A percentile compares a stretch with the other conserved stretches of the same genome.
phyloP scores from a whole-genome alignment of 1,139 yeast genomes.

The Candida pseudocylindracea region DNA sequence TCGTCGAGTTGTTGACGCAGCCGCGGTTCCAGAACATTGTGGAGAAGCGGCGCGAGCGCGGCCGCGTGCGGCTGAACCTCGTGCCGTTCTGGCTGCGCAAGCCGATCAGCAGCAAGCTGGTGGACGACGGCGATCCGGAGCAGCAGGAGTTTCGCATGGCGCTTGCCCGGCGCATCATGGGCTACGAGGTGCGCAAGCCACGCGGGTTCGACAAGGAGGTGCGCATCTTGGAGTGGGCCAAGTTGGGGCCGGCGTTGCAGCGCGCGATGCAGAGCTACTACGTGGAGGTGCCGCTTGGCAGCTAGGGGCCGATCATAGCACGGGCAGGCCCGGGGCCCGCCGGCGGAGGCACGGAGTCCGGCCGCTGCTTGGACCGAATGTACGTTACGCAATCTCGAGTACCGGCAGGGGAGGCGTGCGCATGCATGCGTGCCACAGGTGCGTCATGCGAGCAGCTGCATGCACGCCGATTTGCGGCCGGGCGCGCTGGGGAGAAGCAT shows the following conservation, averaged over 20 bases:
- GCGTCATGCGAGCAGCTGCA: too few relatives aligned
- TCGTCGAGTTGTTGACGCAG: constrained; percentile 36
- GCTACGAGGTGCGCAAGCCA: constrained; percentile 39
- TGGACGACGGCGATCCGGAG: constrained; percentile 1
- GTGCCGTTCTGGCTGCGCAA: constrained; percentile 49
- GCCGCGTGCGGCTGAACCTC: constrained; percentile 38
- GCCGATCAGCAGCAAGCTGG: constrained; percentile 28
- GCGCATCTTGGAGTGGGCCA: constrained; percentile 37
- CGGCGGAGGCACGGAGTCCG: too few relatives aligned
- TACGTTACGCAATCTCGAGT: too few relatives aligned
- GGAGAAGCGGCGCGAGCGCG: constrained; percentile 34
- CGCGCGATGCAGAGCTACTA: constrained; percentile 46
- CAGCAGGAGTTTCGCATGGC: constrained; percentile 21
- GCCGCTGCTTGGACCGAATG: too few relatives aligned
- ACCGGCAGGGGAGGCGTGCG: too few relatives aligned
- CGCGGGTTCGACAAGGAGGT: constrained; percentile 51
- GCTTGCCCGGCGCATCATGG: constrained; percentile 41
- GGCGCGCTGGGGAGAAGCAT: too few relatives aligned
- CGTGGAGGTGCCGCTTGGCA: constrained; percentile 28
- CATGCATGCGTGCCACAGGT: too few relatives aligned
- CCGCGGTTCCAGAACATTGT: constrained; percentile 16
- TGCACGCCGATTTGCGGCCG: too few relatives aligned
- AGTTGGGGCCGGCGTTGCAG: constrained; percentile 31
- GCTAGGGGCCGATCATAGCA: too few relatives aligned
- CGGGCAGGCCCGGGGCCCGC: too few relatives aligned